phyloP scores from a whole-genome alignment of 306 rosid genomes.

The Lablab purpureus region DNA sequence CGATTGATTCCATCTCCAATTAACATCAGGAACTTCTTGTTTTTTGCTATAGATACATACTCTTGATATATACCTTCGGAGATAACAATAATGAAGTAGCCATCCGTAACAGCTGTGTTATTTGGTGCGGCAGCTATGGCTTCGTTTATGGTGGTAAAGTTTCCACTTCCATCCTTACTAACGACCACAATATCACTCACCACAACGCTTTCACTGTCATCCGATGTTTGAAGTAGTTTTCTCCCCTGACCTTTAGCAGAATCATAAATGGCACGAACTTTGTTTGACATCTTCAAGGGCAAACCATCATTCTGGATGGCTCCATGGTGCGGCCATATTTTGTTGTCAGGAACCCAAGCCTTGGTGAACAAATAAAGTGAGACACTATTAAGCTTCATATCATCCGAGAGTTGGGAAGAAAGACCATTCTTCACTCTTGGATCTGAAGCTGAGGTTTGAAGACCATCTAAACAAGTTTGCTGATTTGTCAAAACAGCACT shows the following conservation, averaged over 20 bases:
- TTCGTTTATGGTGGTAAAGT: conserved; percentile 65
- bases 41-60: conserved; percentile 61
- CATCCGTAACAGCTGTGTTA: conserved; percentile 51
- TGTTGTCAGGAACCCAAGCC: conserved; percentile 70
- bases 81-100: conserved; percentile 68
- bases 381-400: conserved; percentile 67
- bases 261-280: conserved; percentile 55
- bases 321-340: conserved; percentile 36
- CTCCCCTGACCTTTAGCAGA: conserved; percentile 52
- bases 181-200: conserved; percentile 65
- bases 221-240: conserved; percentile 49
- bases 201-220: conserved; percentile 41
- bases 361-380: conserved; percentile 65
- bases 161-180: conserved; percentile 68
- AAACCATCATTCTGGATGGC: conserved; percentile 53
- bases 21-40: conserved; percentile 66
- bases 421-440: conserved; percentile 57
- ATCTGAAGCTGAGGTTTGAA: conserved; percentile 61
- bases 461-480: conserved; percentile 72
- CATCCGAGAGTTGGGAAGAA: conserved; percentile 50
- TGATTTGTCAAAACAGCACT: conserved; percentile 78
- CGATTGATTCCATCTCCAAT: conserved; percentile 77
- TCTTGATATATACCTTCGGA: conserved; percentile 70
- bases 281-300: conserved; percentile 62
- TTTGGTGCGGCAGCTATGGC: conserved; percentile 75